These are phyloP conservation scores for Funneliformis caledonium DNA, from an alignment of 371 early-diverging fungal species.

Conservation along the genomic window DNA sequence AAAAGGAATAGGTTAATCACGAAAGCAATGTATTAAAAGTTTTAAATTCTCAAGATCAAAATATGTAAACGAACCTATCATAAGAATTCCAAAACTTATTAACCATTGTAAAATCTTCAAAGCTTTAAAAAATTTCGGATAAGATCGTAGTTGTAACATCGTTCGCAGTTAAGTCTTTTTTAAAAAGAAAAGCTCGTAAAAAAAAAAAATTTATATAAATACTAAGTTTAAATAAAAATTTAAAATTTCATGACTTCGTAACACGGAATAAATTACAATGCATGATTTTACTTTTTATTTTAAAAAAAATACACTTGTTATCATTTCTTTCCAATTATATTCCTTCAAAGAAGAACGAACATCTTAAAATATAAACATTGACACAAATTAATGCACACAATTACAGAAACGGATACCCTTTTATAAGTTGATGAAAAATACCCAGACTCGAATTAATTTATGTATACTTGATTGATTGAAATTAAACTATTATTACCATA, in stretches of 20 bases:
- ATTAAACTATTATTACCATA: too few relatives aligned
- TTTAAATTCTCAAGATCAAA: background rate
- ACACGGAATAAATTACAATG: background rate
- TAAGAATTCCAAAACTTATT: background rate
- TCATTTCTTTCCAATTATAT: too few relatives aligned
- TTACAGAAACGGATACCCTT: too few relatives aligned
- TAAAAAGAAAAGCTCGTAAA: too few relatives aligned
- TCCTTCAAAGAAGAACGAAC: too few relatives aligned
- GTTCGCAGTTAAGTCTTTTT: background rate
- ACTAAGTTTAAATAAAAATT: background rate
- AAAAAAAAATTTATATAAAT: background rate
- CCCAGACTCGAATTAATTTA: too few relatives aligned
- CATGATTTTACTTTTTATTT: background rate
- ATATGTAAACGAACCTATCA: background rate
- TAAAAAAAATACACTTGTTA: too few relatives aligned
- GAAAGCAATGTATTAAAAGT: background rate
- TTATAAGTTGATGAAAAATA: too few relatives aligned
- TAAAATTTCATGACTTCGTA: background rate
- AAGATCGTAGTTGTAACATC: constrained; percentile 11
- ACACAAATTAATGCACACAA: too few relatives aligned
- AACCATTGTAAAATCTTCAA: constrained; percentile 12
- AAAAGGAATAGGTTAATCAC: background rate
- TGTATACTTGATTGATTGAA: too few relatives aligned
- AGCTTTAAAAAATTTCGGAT: constrained; percentile 9
- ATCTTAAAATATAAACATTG: too few relatives aligned